A percentile compares a stretch with the other conserved stretches of the same genome.
Conservation (phyloP, 768 basidiomycete species). For the Tylopilus sp. region DNA sequence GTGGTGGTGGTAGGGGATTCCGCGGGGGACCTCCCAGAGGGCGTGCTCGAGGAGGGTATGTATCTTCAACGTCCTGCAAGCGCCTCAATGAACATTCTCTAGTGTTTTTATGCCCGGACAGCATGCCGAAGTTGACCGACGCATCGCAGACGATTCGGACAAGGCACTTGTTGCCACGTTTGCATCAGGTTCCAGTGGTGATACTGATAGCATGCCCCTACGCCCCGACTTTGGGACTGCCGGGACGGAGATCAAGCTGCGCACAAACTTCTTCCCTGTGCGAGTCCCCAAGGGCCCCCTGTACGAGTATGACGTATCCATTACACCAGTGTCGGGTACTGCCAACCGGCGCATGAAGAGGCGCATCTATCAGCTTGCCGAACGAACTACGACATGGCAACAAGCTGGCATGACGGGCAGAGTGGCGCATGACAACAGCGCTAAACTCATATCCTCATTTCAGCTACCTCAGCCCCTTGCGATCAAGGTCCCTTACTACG, state of each 20-base stretch:
- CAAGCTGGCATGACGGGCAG: slow-evolving; percentile 36
- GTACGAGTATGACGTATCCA: slow-evolving; percentile 47
- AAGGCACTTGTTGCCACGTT: slow-evolving; percentile 39
- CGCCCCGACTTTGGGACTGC: slow-evolving; percentile 46
- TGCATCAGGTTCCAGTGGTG: slow-evolving; percentile 24
- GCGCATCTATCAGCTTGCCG: slow-evolving; percentile 49
- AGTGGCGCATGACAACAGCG: slow-evolving; percentile 47
- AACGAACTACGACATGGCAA: slow-evolving; percentile 38
- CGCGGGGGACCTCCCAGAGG: slow-evolving; percentile 26
- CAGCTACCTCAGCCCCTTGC: slow-evolving; percentile 40
- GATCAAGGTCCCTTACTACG: slow-evolving; percentile 39
- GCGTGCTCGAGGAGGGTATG: slow-evolving; percentile 40
- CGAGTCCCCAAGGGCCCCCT: slow-evolving; percentile 44
- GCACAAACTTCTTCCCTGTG: slow-evolving; percentile 53
- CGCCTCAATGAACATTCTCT: background rate
- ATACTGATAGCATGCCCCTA: slow-evolving; percentile 36
- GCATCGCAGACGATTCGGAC: slow-evolving; percentile 43
- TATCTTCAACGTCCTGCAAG: background rate
- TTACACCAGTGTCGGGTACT: slow-evolving; percentile 34
- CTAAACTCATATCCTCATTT: slow-evolving; percentile 43
- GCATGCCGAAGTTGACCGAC: slow-evolving; percentile 50
- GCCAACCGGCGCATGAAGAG: slow-evolving; percentile 38
- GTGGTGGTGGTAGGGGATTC: slow-evolving; percentile 33
- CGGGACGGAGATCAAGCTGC: slow-evolving; percentile 44
- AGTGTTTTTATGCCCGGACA: slow-evolving; percentile 41